Evolutionary conservation across 2,329 filamentous ascomycete genomes (phyloP).

Genomic region (Elsinoe australis): DNA sequence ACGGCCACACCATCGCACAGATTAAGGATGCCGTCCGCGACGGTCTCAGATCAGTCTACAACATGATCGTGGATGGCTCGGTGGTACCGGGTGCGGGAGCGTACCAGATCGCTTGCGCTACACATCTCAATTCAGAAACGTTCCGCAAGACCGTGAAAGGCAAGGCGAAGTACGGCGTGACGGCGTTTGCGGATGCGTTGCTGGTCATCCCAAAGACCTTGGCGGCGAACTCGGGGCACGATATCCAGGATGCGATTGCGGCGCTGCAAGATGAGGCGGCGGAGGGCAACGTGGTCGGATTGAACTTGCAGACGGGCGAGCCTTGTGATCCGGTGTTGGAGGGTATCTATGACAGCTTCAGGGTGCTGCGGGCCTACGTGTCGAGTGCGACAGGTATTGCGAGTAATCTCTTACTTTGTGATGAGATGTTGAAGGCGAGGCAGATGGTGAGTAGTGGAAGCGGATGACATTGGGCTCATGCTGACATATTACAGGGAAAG

Average conservation of each 20-base stretch:
- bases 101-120: constrained; percentile 89
- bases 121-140: constrained; percentile 75
- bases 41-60: constrained; percentile 92
- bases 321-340: constrained; percentile 92
- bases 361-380: constrained; percentile 86
- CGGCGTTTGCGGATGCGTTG: constrained; percentile 89
- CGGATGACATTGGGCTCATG: constrained; percentile 20
- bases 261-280: constrained; percentile 75
- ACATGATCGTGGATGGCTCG: constrained; percentile 97
- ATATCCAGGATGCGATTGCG: constrained; percentile 90
- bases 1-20: constrained; percentile 91
- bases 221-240: constrained; percentile 89
- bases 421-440: constrained; percentile 93
- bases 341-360: constrained; percentile 93
- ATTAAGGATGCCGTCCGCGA: constrained; percentile 95
- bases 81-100: constrained; percentile 91
- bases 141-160: constrained; percentile 91
- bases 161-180: constrained; percentile 93
- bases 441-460: constrained; percentile 61
- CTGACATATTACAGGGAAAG: constrained; percentile 10
- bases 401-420: constrained; percentile 87
- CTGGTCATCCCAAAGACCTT: constrained; percentile 96
- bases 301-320: constrained; percentile 79
- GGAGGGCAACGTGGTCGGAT: constrained; percentile 76
- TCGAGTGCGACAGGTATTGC: constrained; percentile 93